phyloP scores from a whole-genome alignment of 78 protist species.

The Mastigamoeba balamuthi region DNA sequence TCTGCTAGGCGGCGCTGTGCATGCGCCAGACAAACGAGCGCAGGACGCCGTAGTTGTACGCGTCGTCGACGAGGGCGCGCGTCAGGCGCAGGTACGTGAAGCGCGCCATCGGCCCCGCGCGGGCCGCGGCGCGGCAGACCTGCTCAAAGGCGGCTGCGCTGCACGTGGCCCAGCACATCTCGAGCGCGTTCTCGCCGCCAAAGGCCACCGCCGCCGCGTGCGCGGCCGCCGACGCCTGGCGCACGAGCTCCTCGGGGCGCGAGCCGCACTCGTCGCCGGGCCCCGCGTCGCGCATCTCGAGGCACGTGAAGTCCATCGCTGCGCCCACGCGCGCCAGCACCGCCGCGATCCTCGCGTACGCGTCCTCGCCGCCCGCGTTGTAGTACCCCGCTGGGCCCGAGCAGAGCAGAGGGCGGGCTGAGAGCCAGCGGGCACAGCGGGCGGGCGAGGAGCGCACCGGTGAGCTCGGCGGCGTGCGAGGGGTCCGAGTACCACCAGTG shows the following conservation, averaged over 20 bases:
- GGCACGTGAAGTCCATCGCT: not conserved
- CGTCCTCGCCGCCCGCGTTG: not conserved
- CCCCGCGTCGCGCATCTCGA: not conserved
- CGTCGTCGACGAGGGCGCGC: not conserved
- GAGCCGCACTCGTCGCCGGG: not conserved
- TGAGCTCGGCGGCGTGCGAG: slow-evolving; percentile 79
- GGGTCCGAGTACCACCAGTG: slow-evolving; percentile 74
- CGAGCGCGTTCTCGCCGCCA: not conserved
- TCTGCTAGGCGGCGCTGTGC: too few relatives aligned
- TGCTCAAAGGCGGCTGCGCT: not conserved
- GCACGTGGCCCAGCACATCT: not conserved
- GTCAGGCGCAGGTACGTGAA: not conserved
- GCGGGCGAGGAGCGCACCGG: slow-evolving; percentile 11
- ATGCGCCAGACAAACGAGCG: not conserved
- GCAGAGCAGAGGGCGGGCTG: not conserved
- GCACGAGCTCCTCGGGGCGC: not conserved
- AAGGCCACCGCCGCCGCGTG: not conserved
- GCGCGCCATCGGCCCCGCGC: not conserved
- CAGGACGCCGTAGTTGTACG: not conserved
- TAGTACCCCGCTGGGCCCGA: not conserved
- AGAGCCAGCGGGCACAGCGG: not conserved
- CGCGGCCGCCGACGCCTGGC: not conserved
- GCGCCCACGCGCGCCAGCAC: not conserved
- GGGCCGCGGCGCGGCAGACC: not conserved
- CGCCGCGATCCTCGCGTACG: not conserved